Base-by-base conservation (phyloP, 352 stramenopile genomes). In the Peronospora destructor region DNA sequence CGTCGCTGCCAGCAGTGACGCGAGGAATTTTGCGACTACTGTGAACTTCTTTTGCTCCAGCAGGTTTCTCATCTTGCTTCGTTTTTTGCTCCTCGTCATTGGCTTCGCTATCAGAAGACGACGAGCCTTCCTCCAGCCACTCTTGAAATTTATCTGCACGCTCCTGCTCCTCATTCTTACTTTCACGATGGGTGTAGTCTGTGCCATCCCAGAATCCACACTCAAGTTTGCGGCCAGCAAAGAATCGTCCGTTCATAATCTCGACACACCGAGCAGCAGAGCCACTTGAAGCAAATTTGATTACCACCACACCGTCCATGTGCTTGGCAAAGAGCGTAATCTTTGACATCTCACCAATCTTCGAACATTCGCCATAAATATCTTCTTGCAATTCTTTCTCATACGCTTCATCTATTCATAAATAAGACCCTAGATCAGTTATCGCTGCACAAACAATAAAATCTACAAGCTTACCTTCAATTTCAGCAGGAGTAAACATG, bases 281-380 rank as follows among this genome's bases (percentile, higher is more conserved):
- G 14, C 84, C 81, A 19, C 87, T 86, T 19, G 87, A 82, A 21
- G 73, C 70, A 51, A 97, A 97, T 62, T 98, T 98, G 52, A 98
- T 75, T 43, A 98, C 85, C 1, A 98, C 84, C 0, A 98, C 87
- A 5, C 91, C 92, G 9, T 96, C 73, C 17, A 67, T 66, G 65
- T 96, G 89, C 51, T 96, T 97, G 2, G 73, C 72, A 66, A 98
- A 98, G 8, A 98, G 66, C n/a, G 94, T 98, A 35, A 98, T 96
- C 64, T 90, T 87, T 13, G 61, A 67, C 14, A 95, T 69, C 29
- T 94, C 84, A 17, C 74, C 79, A 17, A 97, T 76, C 60, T 95
- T 93, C 11, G 87, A 72, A 25, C 86, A 96, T 61, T 95, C 81
- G 0, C 63, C 54, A 28, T 85, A 68, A 29, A 96, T 86, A 17